phyloP scores from a whole-genome alignment of 2,329 filamentous ascomycete species.

The Penicillium hesseltinei region DNA sequence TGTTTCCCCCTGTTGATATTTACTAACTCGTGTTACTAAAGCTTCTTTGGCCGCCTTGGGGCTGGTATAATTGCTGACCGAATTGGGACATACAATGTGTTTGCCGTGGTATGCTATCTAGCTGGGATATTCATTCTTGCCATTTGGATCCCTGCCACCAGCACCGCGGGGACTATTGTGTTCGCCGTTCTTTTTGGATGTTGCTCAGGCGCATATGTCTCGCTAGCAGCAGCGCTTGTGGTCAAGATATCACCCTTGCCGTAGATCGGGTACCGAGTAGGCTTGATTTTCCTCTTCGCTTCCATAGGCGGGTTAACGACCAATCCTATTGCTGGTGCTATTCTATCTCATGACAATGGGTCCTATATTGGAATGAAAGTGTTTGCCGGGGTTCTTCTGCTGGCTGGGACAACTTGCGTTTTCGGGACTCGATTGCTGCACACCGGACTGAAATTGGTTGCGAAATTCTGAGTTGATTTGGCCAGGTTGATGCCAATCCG shows the following conservation, averaged over 20 bases:
- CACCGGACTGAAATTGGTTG: background rate
- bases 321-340: slow-evolving; percentile 64
- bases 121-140: slow-evolving; percentile 26
- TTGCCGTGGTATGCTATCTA: background rate
- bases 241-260: slow-evolving; percentile 66
- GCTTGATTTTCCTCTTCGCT: slow-evolving; percentile 59
- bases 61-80: background rate
- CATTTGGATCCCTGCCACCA: slow-evolving; percentile 53
- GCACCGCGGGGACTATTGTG: slow-evolving; percentile 39
- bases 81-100: background rate
- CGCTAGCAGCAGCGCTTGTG: slow-evolving; percentile 55
- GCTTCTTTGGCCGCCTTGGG: background rate
- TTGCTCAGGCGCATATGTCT: slow-evolving; percentile 61
- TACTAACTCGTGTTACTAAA: background rate
- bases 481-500: background rate
- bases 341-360: slow-evolving; percentile 53
- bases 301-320: slow-evolving; percentile 64
- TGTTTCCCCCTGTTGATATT: background rate
- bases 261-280: slow-evolving; percentile 65
- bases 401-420: slow-evolving; percentile 32
- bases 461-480: background rate
- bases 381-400: slow-evolving; percentile 59
- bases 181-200: slow-evolving; percentile 66
- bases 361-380: slow-evolving; percentile 60
- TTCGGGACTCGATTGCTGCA: background rate